Conservation (phyloP, 2,329 filamentous ascomycete species). For the Cordyceps cicadae region DNA sequence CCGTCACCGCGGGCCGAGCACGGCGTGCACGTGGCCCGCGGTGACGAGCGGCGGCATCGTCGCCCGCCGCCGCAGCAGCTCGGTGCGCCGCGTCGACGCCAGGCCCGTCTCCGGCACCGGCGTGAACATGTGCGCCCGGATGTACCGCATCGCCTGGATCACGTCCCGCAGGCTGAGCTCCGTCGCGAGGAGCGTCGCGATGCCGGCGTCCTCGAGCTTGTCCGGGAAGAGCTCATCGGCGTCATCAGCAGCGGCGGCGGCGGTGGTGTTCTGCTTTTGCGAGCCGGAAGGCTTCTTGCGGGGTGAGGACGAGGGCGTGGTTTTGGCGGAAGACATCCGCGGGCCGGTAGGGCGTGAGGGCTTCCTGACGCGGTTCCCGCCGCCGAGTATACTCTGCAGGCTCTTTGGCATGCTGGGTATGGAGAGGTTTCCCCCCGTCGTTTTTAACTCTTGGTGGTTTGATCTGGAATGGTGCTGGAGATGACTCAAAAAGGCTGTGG, state of each 20-base stretch:
- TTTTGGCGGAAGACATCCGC: background rate
- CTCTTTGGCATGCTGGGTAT: conserved; percentile 22
- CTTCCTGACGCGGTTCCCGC: conserved; percentile 28
- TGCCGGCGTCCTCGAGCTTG: conserved; percentile 52
- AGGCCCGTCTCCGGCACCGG: conserved; percentile 56
- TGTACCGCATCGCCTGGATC: conserved; percentile 56
- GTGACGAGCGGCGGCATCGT: conserved; percentile 57
- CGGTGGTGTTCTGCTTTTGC: conserved; percentile 5
- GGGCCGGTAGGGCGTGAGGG: conserved; percentile 15
- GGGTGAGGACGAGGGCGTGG: conserved; percentile 11
- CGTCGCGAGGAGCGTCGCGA: conserved; percentile 44
- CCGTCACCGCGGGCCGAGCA: conserved; percentile 38
- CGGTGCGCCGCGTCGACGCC: conserved; percentile 53
- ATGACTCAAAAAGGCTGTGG: no score
- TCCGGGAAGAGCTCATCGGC: conserved; percentile 27
- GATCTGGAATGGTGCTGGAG: no score
- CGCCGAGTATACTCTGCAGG: conserved; percentile 31
- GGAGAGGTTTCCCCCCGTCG: background rate
- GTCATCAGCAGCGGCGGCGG: conserved; percentile 16
- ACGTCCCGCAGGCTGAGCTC: conserved; percentile 53
- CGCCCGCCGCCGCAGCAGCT: conserved; percentile 53
- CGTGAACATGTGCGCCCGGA: conserved; percentile 55
- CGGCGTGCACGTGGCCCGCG: conserved; percentile 55
- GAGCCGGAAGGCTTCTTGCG: conserved; percentile 1
- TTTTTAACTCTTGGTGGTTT: background rate